A percentile compares a stretch with the other conserved stretches of the same genome.
Evolutionary conservation across 768 basidiomycete species (phyloP).

Genomic region (Calocera cornea): DNA sequence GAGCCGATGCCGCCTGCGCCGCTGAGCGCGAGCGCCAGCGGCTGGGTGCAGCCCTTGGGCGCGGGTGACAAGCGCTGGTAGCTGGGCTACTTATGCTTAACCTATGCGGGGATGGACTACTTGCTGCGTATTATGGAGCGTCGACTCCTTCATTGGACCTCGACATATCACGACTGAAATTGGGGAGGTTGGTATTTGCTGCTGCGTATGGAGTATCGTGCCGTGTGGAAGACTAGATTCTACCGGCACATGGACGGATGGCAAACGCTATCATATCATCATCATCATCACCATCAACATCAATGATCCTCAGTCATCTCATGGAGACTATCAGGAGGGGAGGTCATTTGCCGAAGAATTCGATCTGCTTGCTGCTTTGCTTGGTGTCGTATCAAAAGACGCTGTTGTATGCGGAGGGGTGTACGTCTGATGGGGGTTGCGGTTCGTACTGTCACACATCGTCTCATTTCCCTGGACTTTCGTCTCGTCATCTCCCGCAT

Average conservation of each 20-base stretch:
- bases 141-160: background rate
- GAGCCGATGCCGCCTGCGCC: background rate
- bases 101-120: background rate
- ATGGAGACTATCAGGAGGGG: background rate
- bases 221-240: background rate
- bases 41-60: background rate
- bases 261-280: background rate
- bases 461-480: background rate
- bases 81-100: background rate
- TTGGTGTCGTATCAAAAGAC: background rate
- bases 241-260: no score
- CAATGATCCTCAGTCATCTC: background rate
- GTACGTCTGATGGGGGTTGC: background rate
- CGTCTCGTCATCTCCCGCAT: background rate
- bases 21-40: background rate
- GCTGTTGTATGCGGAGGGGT: conserved; percentile 3
- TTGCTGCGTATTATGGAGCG: background rate
- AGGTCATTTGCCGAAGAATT: background rate
- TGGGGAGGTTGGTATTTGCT: background rate
- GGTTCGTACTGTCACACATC: background rate
- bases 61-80: background rate
- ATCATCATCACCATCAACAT: background rate
- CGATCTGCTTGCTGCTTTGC: background rate
- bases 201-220: background rate
- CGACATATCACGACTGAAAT: background rate